phyloP scores from a whole-genome alignment of 2,329 filamentous ascomycete species.

The Plectosphaerella plurivora region DNA sequence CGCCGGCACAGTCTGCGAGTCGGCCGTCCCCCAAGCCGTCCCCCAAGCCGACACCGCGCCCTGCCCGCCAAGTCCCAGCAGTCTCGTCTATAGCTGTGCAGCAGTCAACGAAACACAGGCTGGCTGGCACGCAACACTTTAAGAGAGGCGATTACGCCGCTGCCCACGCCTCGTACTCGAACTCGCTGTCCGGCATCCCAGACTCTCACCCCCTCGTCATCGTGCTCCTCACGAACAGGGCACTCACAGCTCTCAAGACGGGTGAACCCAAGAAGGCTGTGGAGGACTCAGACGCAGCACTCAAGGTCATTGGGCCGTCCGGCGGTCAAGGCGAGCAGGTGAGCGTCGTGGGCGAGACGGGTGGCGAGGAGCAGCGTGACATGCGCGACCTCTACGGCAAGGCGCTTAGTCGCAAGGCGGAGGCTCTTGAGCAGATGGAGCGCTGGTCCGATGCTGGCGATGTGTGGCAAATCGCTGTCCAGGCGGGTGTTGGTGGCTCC shows the following conservation, averaged over 20 bases:
- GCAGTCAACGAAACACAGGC: slow-evolving; percentile 72
- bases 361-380: slow-evolving; percentile 63
- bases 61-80: slow-evolving; percentile 58
- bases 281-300: slow-evolving; percentile 74
- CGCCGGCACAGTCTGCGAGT: slow-evolving; percentile 26
- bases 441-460: slow-evolving; percentile 80
- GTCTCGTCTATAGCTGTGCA: slow-evolving; percentile 67
- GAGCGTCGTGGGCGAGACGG: slow-evolving; percentile 51
- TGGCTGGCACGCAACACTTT: slow-evolving; percentile 81
- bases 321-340: slow-evolving; percentile 80
- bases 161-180: slow-evolving; percentile 78
- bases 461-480: slow-evolving; percentile 79
- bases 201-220: slow-evolving; percentile 77
- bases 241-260: slow-evolving; percentile 84
- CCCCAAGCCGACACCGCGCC: slow-evolving; percentile 38
- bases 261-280: slow-evolving; percentile 88
- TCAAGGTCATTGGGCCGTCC: slow-evolving; percentile 73
- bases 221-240: slow-evolving; percentile 85
- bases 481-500: slow-evolving; percentile 79
- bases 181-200: slow-evolving; percentile 71
- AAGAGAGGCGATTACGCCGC: slow-evolving; percentile 90
- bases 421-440: slow-evolving; percentile 93
- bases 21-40: slow-evolving; percentile 26
- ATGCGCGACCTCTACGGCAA: slow-evolving; percentile 95
- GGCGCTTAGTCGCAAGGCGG: slow-evolving; percentile 88